These are phyloP conservation scores for Amoeboaphelidium occidentale DNA, from an alignment of 371 early-diverging fungal genomes.

Conservation along the genomic window DNA sequence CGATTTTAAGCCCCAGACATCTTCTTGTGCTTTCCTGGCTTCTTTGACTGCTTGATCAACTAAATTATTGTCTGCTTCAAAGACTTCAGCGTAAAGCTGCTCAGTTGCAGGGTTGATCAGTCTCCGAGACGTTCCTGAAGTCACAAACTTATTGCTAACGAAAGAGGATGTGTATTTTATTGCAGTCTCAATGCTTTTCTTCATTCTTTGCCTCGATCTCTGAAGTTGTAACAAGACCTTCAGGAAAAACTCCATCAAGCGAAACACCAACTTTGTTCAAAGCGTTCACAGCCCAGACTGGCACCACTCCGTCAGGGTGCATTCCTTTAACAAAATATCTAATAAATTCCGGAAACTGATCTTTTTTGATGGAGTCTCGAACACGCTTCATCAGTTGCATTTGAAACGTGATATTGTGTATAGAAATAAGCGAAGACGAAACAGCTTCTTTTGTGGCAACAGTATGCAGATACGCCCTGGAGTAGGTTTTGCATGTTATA, in stretches of 20 bases:
- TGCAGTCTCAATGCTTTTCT: no score
- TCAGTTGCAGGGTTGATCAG: not conserved
- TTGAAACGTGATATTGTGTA: conserved; percentile 81
- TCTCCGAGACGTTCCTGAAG: not conserved
- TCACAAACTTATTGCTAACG: not conserved
- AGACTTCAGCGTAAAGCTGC: not conserved
- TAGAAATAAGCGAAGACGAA: conserved; percentile 66
- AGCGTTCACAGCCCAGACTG: conserved; percentile 65
- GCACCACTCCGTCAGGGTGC: conserved; percentile 40
- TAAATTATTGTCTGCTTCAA: not conserved
- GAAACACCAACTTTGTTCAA: conserved; percentile 27
- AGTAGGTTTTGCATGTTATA: conserved; percentile 54
- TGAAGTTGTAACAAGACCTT: no score
- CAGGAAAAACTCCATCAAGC: no score
- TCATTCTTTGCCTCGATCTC: no score
- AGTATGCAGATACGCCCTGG: conserved; percentile 47
- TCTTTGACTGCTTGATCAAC: not conserved
- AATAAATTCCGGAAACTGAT: conserved; percentile 54
- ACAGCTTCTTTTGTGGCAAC: conserved; percentile 57
- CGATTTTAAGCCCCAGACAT: not conserved
- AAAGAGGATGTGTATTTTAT: not conserved
- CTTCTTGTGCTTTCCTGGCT: not conserved
- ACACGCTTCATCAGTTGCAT: conserved; percentile 59
- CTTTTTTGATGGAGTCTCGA: conserved; percentile 42
- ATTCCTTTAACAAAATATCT: conserved; percentile 40